phyloP scores from a whole-genome alignment of 106 monocot genomes.

The Phalaenopsis equestris region DNA sequence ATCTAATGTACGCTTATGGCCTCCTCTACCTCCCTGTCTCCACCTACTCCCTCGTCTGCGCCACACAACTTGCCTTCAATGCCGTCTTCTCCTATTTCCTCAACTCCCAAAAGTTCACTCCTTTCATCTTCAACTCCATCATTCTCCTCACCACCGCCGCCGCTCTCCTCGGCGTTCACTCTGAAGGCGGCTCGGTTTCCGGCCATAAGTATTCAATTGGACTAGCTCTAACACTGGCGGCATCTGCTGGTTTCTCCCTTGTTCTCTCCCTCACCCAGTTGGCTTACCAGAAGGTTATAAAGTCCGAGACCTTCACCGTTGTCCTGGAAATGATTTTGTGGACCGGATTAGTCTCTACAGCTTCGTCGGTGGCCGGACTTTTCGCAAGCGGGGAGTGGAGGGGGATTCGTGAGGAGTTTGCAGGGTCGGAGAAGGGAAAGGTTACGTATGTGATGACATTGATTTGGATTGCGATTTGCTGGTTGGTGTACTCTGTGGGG shows the following conservation, averaged over 20 bases:
- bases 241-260: conserved; percentile 25
- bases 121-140: too few relatives aligned
- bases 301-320: conserved; percentile 20
- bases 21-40: too few relatives aligned
- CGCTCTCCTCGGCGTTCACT: background rate
- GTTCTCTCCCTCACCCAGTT: conserved; percentile 25
- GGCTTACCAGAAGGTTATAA: conserved; percentile 25
- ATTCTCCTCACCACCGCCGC: fast-evolving
- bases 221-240: conserved; percentile 14
- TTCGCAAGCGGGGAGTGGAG: conserved; percentile 32
- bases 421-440: conserved; percentile 17
- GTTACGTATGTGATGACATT: conserved; percentile 25
- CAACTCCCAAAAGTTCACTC: too few relatives aligned
- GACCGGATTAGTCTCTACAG: conserved; percentile 6
- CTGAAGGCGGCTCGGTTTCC: conserved; percentile 2
- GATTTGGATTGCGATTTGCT: conserved; percentile 24
- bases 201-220: conserved; percentile 18
- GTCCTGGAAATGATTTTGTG: conserved; percentile 21
- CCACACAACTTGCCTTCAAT: too few relatives aligned
- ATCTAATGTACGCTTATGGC: too few relatives aligned
- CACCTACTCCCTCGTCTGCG: too few relatives aligned
- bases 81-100: too few relatives aligned
- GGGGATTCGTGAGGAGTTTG: conserved; percentile 15
- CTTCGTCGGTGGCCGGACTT: conserved; percentile 14
- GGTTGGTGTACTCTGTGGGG: conserved; percentile 26